Base-by-base conservation (phyloP, 2,329 filamentous ascomycete genomes). In the Alternaria metachromatica region DNA sequence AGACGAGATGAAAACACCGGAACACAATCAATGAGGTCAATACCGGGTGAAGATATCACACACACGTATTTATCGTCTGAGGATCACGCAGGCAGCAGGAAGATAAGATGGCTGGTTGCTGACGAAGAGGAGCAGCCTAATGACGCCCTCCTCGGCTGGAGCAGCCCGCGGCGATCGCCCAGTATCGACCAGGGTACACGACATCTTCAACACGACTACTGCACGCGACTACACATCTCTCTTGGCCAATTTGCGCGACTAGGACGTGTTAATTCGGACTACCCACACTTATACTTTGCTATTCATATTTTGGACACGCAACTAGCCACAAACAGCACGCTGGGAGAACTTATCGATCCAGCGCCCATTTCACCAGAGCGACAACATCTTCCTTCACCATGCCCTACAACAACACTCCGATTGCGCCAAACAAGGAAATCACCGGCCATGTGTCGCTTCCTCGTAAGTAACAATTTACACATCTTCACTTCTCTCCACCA, bases 341-440 rank as follows among this genome's bases (percentile, higher is more conserved):
- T 23, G 11, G 12, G 10, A 30, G 15, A 20, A 37, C 15, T 18
- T 21, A 43, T 20, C 28, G 15, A 46, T 54, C 44, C 21, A 33
- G 20, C 55, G 25, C 50, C 30, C 37, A 50, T 44, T 45, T 41
- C 28, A 23, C 46, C 23, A 21, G 28, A 54, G n/a, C 49, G n/a
- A 15, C 50, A n/a, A 44, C 56, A 11, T 28, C 30, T 49, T 49
- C 64, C 28, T 33, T 54, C 37, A 51, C 53, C 73, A 77, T 98
- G 94, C 92, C 94, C 25, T 94, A 96, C 84, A 97, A 97, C 82
- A 95, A 92, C 70, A 89, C 90, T 4, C 90, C 92, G 18, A 96
- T 96, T 60, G 88, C 91, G 69, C 92, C 92, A 43, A 85, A 91
- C 13, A 90, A 92, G 78, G 93, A 97, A 81, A 88, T 92, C 49